Evolutionary conservation across 495 filamentous ascomycete genomes (phyloP).

Genomic region (Talaromyces adpressus): DNA sequence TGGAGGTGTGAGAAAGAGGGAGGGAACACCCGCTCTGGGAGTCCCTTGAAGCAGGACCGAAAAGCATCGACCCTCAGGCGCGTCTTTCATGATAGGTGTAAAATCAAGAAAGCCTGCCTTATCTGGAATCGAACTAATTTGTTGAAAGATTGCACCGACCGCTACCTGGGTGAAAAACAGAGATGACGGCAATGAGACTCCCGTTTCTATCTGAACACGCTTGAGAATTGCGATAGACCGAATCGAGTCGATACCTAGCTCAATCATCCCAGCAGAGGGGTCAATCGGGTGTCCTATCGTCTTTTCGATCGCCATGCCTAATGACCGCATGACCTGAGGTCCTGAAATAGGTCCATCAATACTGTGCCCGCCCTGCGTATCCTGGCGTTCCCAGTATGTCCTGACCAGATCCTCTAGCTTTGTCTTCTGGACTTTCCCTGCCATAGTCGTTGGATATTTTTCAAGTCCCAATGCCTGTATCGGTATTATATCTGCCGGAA

Average conservation of each 20-base stretch:
- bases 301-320: slow-evolving; percentile 11
- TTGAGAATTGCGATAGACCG: slow-evolving; percentile 14
- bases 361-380: background rate
- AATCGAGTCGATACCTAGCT: slow-evolving; percentile 17
- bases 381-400: background rate
- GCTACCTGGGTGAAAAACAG: slow-evolving; percentile 12
- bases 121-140: slow-evolving; percentile 9
- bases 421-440: slow-evolving; percentile 34
- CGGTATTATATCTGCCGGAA: slow-evolving; percentile 24
- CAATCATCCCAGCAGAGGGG: slow-evolving; percentile 11
- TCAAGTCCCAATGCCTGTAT: slow-evolving; percentile 25
- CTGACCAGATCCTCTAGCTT: slow-evolving; percentile 15
- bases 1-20: slow-evolving; percentile 12
- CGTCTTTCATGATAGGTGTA: slow-evolving; percentile 2
- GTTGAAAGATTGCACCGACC: slow-evolving; percentile 7
- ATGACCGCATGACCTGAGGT: slow-evolving; percentile 4
- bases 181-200: slow-evolving; percentile 13
- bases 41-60: slow-evolving; percentile 11
- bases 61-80: slow-evolving; percentile 9
- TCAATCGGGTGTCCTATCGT: slow-evolving; percentile 9
- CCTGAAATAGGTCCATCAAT: background rate
- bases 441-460: slow-evolving; percentile 25
- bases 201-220: slow-evolving; percentile 11
- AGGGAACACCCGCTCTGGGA: slow-evolving; percentile 9
- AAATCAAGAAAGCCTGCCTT: slow-evolving; percentile 5